Conservation (phyloP, 2,329 filamentous ascomycete genomes). For the Arthrobotrys megalospora region DNA sequence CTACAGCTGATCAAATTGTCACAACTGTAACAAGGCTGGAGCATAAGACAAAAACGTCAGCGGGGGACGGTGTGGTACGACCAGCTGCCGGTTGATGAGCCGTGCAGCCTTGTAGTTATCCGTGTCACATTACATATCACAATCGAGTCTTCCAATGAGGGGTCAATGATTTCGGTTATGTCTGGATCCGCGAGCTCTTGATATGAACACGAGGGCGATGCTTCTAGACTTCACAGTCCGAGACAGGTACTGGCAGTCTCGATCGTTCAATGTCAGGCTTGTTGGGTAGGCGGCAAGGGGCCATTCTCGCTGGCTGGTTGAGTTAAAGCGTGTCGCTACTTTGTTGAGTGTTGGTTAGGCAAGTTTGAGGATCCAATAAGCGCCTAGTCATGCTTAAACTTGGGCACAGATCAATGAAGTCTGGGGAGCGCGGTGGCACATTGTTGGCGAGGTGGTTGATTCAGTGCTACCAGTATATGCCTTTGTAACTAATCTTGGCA, state of each 20-base stretch:
- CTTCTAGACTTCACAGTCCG: not conserved
- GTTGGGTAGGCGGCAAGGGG: conserved; percentile 20
- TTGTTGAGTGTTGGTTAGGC: conserved; percentile 18
- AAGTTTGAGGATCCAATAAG: conserved; percentile 9
- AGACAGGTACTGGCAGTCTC: not conserved
- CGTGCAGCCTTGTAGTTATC: conserved; percentile 13
- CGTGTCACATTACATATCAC: conserved; percentile 18
- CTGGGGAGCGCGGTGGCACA: not conserved
- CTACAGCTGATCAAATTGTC: conserved; percentile 1
- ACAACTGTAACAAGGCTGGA: conserved; percentile 16
- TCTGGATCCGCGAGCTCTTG: not conserved
- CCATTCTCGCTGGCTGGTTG: not conserved
- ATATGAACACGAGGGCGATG: conserved; percentile 4
- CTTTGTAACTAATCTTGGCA: not conserved
- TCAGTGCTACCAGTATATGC: conserved; percentile 9
- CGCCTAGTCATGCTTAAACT: conserved; percentile 9
- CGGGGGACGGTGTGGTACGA: conserved; percentile 16
- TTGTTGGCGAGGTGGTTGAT: conserved; percentile 7
- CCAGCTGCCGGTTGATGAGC: conserved; percentile 32
- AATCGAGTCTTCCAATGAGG: not conserved
- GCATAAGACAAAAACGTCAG: conserved; percentile 38
- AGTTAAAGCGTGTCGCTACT: not conserved
- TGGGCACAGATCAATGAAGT: conserved; percentile 8
- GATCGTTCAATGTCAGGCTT: not conserved
- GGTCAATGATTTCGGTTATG: conserved; percentile 11